These are phyloP conservation scores for Prototheca stagnorum DNA, from an alignment of 163 green algal genomes.

Conservation along the genomic window DNA sequence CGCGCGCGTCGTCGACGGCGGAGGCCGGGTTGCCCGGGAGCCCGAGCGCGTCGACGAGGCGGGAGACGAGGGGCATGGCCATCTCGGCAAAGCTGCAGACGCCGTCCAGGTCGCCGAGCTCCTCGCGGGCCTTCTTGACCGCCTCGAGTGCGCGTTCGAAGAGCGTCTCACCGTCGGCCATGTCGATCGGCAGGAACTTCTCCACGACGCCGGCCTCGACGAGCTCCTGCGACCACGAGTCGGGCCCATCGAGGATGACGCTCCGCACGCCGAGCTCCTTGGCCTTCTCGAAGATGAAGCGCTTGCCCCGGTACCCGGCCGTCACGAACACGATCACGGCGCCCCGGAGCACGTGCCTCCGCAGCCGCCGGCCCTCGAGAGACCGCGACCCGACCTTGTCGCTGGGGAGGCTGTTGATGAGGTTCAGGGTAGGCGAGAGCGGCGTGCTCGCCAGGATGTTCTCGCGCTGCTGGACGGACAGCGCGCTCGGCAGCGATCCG, in stretches of 20 bases:
- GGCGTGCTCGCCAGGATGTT: slow-evolving; percentile 33
- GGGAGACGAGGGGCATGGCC: slow-evolving; percentile 51
- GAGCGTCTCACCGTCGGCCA: slow-evolving; percentile 42
- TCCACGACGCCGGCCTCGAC: slow-evolving; percentile 45
- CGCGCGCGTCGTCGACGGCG: slow-evolving; percentile 48
- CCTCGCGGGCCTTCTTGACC: slow-evolving; percentile 3
- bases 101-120: slow-evolving; percentile 41
- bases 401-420: slow-evolving; percentile 36
- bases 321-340: slow-evolving; percentile 76
- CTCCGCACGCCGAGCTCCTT: slow-evolving; percentile 47
- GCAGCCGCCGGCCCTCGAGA: not conserved
- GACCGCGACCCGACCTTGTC: not conserved
- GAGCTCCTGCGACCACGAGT: slow-evolving; percentile 47
- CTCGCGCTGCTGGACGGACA: slow-evolving; percentile 41
- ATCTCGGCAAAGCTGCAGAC: slow-evolving; percentile 68
- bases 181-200: slow-evolving; percentile 59
- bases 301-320: slow-evolving; percentile 38
- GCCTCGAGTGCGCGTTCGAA: slow-evolving; percentile 40
- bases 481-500: slow-evolving; percentile 49
- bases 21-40: slow-evolving; percentile 42
- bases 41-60: slow-evolving; percentile 47
- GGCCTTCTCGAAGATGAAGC: slow-evolving; percentile 27
- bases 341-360: slow-evolving; percentile 47
- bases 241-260: slow-evolving; percentile 55
- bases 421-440: slow-evolving; percentile 44